Conservation (phyloP, 2,329 filamentous ascomycete species). For the Alternaria consortialis region DNA sequence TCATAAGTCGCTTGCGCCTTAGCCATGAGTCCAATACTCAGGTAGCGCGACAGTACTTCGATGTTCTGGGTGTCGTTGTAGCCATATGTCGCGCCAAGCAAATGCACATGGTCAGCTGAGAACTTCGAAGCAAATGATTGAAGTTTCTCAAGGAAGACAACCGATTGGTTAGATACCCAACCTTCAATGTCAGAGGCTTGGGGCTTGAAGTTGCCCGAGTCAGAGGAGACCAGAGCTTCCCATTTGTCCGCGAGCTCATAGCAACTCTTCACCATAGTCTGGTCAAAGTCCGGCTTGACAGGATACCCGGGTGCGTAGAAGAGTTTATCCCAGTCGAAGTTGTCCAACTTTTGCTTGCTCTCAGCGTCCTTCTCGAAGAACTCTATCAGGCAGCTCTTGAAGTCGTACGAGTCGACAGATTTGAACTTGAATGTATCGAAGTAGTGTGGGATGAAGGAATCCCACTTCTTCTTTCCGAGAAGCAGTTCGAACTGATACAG, state of each 20-base stretch:
- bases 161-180: conserved; percentile 86
- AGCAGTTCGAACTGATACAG: conserved; percentile 89
- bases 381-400: conserved; percentile 84
- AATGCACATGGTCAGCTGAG: conserved; percentile 69
- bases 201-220: conserved; percentile 63
- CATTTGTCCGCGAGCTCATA: conserved; percentile 85
- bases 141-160: conserved; percentile 87
- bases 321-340: conserved; percentile 87
- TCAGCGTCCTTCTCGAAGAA: conserved; percentile 79
- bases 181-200: conserved; percentile 71
- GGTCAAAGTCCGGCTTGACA: conserved; percentile 90
- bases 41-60: conserved; percentile 83
- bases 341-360: conserved; percentile 68
- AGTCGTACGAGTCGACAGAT: conserved; percentile 92
- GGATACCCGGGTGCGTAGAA: conserved; percentile 91
- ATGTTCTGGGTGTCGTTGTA: conserved; percentile 78
- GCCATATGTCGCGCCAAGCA: conserved; percentile 78
- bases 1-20: conserved; percentile 74
- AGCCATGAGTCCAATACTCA: conserved; percentile 79
- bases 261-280: conserved; percentile 83
- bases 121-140: conserved; percentile 73
- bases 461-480: conserved; percentile 85
- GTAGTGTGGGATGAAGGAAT: conserved; percentile 95
- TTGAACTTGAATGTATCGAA: conserved; percentile 85
- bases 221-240: conserved; percentile 62